Evolutionary conservation across 164 flowering plant genomes (phyloP).

Genomic region (Taxillus chinensis): DNA sequence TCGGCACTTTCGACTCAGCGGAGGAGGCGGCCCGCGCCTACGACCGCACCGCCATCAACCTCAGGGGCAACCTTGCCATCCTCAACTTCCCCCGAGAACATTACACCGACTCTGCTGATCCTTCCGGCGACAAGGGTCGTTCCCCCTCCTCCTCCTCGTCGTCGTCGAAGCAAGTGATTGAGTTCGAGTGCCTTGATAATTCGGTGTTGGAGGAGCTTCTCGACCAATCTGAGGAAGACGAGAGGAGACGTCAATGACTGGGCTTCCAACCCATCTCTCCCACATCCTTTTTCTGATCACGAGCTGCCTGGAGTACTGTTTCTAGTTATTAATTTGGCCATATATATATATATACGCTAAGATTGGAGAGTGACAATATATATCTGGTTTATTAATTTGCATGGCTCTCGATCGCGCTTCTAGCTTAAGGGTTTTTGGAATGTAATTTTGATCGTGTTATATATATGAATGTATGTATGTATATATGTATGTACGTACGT

Average conservation of each 20-base stretch:
- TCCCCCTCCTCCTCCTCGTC: conserved; percentile 6
- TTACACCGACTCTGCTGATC: conserved; percentile 1
- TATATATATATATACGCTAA: too few relatives aligned
- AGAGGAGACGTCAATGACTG: conserved; percentile 2
- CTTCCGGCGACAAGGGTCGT: conserved; percentile 6
- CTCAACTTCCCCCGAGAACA: conserved; percentile 27
- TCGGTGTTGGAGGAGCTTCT: conserved; percentile 29
- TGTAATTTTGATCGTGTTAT: too few relatives aligned
- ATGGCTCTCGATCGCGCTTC: too few relatives aligned
- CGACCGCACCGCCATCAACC: conserved; percentile 22
- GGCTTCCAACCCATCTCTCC: too few relatives aligned
- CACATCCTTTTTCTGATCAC: too few relatives aligned
- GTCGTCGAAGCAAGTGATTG: conserved; percentile 13
- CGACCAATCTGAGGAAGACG: conserved; percentile 9
- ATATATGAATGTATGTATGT: too few relatives aligned
- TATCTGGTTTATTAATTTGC: too few relatives aligned
- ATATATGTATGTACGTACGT: too few relatives aligned
- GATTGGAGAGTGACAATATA: too few relatives aligned
- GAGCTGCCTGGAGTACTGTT: too few relatives aligned
- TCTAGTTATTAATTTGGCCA: too few relatives aligned
- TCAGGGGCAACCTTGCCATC: conserved; percentile 23
- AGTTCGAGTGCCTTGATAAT: conserved; percentile 27
- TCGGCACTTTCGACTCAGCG: conserved; percentile 28
- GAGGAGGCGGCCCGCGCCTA: conserved; percentile 30
- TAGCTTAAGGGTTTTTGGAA: too few relatives aligned